A percentile compares a stretch with the other conserved stretches of the same genome.
Conservation (phyloP, 352 stramenopile species). For the Phytophthora megakarya region DNA sequence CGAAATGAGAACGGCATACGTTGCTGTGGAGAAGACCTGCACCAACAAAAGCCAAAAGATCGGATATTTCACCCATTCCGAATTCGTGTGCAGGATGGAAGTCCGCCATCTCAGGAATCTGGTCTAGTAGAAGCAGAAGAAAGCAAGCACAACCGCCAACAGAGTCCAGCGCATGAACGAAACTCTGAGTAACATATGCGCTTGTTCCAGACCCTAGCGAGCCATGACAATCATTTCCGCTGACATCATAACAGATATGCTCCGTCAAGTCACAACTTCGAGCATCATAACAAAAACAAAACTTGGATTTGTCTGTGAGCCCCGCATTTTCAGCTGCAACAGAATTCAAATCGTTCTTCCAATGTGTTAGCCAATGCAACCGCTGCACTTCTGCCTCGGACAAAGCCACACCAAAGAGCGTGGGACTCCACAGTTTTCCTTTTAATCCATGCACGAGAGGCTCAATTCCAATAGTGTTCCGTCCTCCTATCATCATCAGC, state of each 20-base stretch:
- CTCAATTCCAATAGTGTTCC: conserved; percentile 74
- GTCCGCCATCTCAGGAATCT: conserved; percentile 78
- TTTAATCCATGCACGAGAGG: conserved; percentile 55
- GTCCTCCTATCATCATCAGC: conserved; percentile 64
- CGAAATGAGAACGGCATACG: conserved; percentile 74
- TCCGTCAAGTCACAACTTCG: conserved; percentile 62
- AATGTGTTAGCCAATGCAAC: conserved; percentile 79
- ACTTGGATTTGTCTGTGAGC: conserved; percentile 74
- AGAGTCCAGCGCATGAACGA: conserved; percentile 67
- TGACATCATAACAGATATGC: conserved; percentile 72
- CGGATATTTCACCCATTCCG: conserved; percentile 65
- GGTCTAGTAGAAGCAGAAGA: conserved; percentile 71
- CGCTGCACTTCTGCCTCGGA: conserved; percentile 68
- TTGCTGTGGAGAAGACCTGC: conserved; percentile 60
- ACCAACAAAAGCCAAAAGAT: conserved; percentile 67
- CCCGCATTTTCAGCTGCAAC: conserved; percentile 66
- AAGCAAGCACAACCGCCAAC: conserved; percentile 77
- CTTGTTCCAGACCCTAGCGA: conserved; percentile 72
- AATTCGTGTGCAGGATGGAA: conserved; percentile 79
- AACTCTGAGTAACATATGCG: conserved; percentile 61
- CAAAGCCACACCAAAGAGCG: conserved; percentile 70
- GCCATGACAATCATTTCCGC: conserved; percentile 74
- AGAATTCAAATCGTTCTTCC: conserved; percentile 69
- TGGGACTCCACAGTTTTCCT: conserved; percentile 78
- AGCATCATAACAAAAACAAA: conserved; percentile 83